phyloP scores from a whole-genome alignment of 768 basidiomycete species.

The Tylopilus felleus region DNA sequence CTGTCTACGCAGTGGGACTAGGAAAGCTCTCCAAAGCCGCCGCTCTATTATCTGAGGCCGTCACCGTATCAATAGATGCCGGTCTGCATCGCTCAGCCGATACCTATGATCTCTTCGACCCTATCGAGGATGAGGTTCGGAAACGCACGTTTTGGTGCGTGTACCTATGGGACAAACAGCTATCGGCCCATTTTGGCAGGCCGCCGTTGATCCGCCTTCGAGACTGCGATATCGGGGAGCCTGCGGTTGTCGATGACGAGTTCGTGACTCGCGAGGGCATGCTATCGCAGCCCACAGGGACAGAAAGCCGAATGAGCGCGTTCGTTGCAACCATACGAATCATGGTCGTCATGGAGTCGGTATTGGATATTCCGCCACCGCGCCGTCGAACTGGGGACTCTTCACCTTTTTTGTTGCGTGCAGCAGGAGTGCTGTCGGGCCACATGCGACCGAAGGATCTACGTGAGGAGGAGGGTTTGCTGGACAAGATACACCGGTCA shows the following conservation, averaged over 20 bases:
- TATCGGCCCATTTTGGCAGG: constrained; percentile 83
- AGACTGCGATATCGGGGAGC: constrained; percentile 91
- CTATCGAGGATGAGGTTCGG: constrained; percentile 86
- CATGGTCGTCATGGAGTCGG: constrained; percentile 85
- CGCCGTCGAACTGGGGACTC: constrained; percentile 53
- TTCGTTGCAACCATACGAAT: constrained; percentile 76
- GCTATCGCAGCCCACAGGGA: constrained; percentile 62
- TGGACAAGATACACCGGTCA: constrained; percentile 74
- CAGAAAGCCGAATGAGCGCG: constrained; percentile 73
- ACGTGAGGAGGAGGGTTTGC: constrained; percentile 73
- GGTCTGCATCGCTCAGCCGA: constrained; percentile 87
- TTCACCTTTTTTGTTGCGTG: constrained; percentile 75
- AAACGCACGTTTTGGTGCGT: constrained; percentile 97
- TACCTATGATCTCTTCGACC: constrained; percentile 82
- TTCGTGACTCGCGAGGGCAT: constrained; percentile 75
- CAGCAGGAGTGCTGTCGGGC: constrained; percentile 64
- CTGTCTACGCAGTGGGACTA: constrained; percentile 87
- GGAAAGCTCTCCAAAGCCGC: constrained; percentile 88
- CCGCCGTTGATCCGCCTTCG: constrained; percentile 83
- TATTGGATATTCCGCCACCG: constrained; percentile 76
- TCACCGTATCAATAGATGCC: constrained; percentile 85
- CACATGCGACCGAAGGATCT: constrained; percentile 59
- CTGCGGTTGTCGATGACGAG: constrained; percentile 84
- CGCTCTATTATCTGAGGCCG: constrained; percentile 78
- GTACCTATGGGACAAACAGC: constrained; percentile 95